These are phyloP conservation scores for Apiospora aurea DNA, from an alignment of 2,329 filamentous ascomycete genomes.

Conservation along the genomic window DNA sequence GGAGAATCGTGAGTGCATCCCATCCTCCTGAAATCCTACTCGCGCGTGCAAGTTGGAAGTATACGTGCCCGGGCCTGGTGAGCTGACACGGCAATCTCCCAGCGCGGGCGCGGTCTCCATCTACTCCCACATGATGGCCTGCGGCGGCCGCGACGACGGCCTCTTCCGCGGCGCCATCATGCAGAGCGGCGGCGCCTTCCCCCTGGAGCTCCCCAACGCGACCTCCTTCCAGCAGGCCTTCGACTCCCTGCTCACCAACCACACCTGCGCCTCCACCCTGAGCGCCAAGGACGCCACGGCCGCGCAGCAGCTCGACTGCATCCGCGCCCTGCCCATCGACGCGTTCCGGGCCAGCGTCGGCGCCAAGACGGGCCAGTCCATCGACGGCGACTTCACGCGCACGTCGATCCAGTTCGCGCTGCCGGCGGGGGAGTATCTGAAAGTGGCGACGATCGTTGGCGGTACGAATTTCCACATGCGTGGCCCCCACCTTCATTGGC, in stretches of 20 bases:
- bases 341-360: background rate
- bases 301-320: slow-evolving; percentile 6
- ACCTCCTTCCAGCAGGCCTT: slow-evolving; percentile 45
- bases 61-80: too few relatives aligned
- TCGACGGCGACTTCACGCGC: slow-evolving; percentile 22
- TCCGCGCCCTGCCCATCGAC: background rate
- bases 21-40: too few relatives aligned
- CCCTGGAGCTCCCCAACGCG: slow-evolving; percentile 40
- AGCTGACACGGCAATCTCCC: background rate
- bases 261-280: slow-evolving; percentile 42
- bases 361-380: slow-evolving; percentile 13
- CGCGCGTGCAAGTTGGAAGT: too few relatives aligned
- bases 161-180: slow-evolving; percentile 62
- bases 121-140: slow-evolving; percentile 50
- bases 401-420: slow-evolving; percentile 22
- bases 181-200: slow-evolving; percentile 54
- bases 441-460: background rate
- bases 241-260: slow-evolving; percentile 44
- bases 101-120: slow-evolving; percentile 50
- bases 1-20: background rate
- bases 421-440: background rate
- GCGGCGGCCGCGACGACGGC: slow-evolving; percentile 61
- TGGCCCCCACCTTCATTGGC: too few relatives aligned
- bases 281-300: background rate
- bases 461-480: too few relatives aligned